A percentile compares a stretch with the other conserved stretches of the same genome.
Evolutionary conservation across 2,329 filamentous ascomycete species (phyloP).

Genomic region (Neocucurbitaria cava): DNA sequence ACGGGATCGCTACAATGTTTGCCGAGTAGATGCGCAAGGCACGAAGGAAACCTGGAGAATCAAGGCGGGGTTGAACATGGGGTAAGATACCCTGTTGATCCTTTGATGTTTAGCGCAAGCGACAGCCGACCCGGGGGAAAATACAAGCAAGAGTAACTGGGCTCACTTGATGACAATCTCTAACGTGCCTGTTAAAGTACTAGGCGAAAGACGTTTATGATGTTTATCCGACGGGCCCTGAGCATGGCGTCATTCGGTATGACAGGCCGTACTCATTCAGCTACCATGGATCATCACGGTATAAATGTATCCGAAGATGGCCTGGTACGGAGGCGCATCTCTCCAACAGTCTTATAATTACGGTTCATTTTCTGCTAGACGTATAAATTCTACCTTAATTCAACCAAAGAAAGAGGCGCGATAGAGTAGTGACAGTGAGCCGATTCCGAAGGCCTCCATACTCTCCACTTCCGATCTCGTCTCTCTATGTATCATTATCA

Average conservation of each 20-base stretch:
- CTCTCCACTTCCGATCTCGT: too few relatives aligned
- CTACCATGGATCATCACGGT: neutral
- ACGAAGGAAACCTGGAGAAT: neutral
- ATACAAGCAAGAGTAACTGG: neutral
- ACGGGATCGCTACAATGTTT: neutral
- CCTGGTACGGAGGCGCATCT: neutral
- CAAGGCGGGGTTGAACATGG: neutral
- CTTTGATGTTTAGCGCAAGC: neutral
- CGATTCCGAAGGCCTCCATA: too few relatives aligned
- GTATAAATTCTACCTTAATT: too few relatives aligned
- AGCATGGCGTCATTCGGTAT: neutral
- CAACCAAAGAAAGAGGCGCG: too few relatives aligned
- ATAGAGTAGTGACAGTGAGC: too few relatives aligned
- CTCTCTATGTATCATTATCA: too few relatives aligned
- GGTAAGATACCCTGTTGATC: neutral
- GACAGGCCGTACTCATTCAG: neutral
- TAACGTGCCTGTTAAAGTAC: neutral
- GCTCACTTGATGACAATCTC: neutral
- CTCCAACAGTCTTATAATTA: neutral
- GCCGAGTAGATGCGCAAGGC: neutral
- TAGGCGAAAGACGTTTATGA: neutral
- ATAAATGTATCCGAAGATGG: neutral
- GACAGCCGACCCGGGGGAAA: neutral
- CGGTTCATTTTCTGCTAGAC: neutral
- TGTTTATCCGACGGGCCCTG: neutral